A percentile compares a stretch with the other conserved stretches of the same genome.
Conservation (phyloP, 148 eudicot species). For the Vaccinium corymbosum region DNA sequence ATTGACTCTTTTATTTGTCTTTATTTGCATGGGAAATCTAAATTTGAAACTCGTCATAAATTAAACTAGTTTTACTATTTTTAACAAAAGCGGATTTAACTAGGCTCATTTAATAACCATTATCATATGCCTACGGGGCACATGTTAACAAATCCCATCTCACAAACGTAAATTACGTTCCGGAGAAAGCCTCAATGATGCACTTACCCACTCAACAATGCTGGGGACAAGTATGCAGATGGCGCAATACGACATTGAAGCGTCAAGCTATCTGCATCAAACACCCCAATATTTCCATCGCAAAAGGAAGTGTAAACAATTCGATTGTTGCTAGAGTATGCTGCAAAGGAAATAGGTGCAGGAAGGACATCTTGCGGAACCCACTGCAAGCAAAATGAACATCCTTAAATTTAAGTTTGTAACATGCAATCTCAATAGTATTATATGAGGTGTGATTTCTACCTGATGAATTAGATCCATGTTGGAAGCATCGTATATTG, state of each 20-base stretch:
- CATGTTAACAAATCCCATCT: too few species aligned
- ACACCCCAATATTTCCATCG: conserved; percentile 75
- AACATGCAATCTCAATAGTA: neutral
- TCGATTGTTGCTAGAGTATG: conserved; percentile 74
- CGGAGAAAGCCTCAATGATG: neutral
- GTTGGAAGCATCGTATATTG: conserved; percentile 79
- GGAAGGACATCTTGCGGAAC: conserved; percentile 70
- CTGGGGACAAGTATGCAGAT: conserved; percentile 49
- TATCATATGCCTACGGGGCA: too few species aligned
- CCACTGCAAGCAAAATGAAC: conserved; percentile 51
- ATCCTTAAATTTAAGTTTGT: conserved; percentile 11
- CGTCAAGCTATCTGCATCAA: conserved; percentile 65
- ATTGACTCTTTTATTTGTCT: too few species aligned
- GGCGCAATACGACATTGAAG: conserved; percentile 66
- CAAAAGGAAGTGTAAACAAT: conserved; percentile 64
- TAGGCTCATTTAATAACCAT: too few species aligned
- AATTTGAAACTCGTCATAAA: too few species aligned
- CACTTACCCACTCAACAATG: conserved; percentile 65
- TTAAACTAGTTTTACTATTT: too few species aligned
- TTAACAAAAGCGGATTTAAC: too few species aligned
- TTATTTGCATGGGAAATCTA: too few species aligned
- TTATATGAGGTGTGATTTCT: conserved; percentile 8
- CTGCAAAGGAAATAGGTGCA: conserved; percentile 70
- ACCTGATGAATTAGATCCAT: conserved; percentile 80
- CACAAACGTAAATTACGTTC: neutral